phyloP scores from a whole-genome alignment of 2,329 filamentous ascomycete species.

The Fusarium abutilonis region DNA sequence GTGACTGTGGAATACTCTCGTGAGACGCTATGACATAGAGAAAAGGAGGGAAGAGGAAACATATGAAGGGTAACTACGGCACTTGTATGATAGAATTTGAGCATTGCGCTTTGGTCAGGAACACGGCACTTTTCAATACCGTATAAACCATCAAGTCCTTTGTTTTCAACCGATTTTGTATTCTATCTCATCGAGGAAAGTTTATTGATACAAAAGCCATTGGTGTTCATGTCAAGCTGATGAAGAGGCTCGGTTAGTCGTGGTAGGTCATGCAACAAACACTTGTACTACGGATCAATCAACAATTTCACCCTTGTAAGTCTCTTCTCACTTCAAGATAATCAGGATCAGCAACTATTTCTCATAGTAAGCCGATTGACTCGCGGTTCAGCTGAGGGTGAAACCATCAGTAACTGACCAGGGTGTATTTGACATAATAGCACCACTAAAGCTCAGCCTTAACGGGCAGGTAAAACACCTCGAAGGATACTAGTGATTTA shows the following conservation, averaged over 20 bases:
- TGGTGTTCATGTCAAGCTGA: too few species aligned
- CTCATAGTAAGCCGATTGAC: not conserved
- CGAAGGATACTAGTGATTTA: not conserved
- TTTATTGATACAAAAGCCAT: too few species aligned
- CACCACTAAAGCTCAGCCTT: not conserved
- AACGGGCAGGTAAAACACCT: not conserved
- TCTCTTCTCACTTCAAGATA: not conserved
- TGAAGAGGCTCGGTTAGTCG: too few species aligned
- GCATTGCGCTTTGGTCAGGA: not conserved
- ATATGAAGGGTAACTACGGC: not conserved
- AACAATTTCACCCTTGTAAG: too few species aligned
- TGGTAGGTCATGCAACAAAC: too few species aligned
- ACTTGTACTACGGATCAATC: too few species aligned
- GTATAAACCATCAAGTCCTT: too few species aligned
- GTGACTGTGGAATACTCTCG: slow-evolving; percentile 39
- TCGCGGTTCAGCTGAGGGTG: not conserved
- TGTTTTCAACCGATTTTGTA: too few species aligned
- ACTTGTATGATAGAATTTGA: not conserved
- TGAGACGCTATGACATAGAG: not conserved
- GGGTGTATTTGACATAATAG: too few species aligned
- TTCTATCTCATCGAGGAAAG: too few species aligned
- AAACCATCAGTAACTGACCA: not conserved
- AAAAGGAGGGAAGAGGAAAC: not conserved
- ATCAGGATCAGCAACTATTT: not conserved
- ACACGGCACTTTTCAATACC: too few species aligned